Evolutionary conservation across 2,329 filamentous ascomycete species (phyloP).

Genomic region (Fusarium multiceps): DNA sequence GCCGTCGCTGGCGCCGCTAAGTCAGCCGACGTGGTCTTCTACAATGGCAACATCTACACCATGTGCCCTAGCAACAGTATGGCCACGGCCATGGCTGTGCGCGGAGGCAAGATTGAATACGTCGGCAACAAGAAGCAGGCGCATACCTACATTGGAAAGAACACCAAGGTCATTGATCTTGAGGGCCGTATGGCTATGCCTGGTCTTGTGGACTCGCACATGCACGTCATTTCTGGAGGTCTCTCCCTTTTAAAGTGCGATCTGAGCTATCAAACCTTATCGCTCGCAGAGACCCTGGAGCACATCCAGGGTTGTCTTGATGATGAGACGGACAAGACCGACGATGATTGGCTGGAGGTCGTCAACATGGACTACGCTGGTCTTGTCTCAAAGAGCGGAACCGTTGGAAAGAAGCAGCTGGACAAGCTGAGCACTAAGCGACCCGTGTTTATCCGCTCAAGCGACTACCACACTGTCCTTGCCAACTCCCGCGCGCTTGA

Average conservation of each 20-base stretch:
- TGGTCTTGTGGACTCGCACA: slow-evolving; percentile 46
- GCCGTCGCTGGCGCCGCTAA: slow-evolving; percentile 13
- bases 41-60: slow-evolving; percentile 46
- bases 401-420: slow-evolving; percentile 37
- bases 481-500: slow-evolving; percentile 43
- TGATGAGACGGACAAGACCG: slow-evolving; percentile 34
- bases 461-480: slow-evolving; percentile 42
- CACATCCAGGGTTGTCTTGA: slow-evolving; percentile 45
- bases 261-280: slow-evolving; percentile 44
- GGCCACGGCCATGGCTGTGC: slow-evolving; percentile 38
- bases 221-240: slow-evolving; percentile 43
- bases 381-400: slow-evolving; percentile 36
- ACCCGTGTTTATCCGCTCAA: slow-evolving; percentile 40
- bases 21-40: slow-evolving; percentile 38
- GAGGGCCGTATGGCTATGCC: slow-evolving; percentile 48
- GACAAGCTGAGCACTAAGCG: slow-evolving; percentile 40
- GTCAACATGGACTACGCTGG: slow-evolving; percentile 43
- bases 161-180: slow-evolving; percentile 44
- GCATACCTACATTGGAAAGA: slow-evolving; percentile 39
- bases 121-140: slow-evolving; percentile 33
- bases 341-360: slow-evolving; percentile 44
- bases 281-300: slow-evolving; percentile 23
- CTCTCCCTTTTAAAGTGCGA: slow-evolving; percentile 44
- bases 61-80: slow-evolving; percentile 29
- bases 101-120: slow-evolving; percentile 38